Conservation (phyloP, 345 rosid genomes). For the Mangifera indica region DNA sequence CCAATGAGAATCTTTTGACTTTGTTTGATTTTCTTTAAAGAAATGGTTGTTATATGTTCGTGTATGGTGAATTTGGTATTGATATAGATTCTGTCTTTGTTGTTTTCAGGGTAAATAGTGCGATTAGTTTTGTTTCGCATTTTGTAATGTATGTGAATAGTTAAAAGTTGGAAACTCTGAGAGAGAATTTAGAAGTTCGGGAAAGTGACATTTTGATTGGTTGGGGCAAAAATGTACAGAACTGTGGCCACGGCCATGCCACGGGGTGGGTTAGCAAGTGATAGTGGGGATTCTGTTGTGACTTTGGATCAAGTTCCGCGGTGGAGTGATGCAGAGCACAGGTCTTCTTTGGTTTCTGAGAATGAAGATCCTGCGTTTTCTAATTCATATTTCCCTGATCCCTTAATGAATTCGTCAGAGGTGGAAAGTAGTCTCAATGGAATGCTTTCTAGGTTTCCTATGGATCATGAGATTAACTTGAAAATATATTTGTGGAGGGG, state of each 20-base stretch:
- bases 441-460: constrained; percentile 74
- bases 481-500: constrained; percentile 94
- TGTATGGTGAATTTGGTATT: neutral
- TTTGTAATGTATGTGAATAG: constrained; percentile 3
- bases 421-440: constrained; percentile 54
- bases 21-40: neutral
- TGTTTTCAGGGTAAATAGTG: constrained; percentile 7
- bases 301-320: constrained; percentile 87
- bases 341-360: constrained; percentile 53
- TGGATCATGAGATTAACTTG: constrained; percentile 79
- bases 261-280: constrained; percentile 53
- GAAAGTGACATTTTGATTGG: constrained; percentile 24
- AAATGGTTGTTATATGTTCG: neutral
- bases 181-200: neutral
- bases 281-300: constrained; percentile 62
- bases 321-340: constrained; percentile 82
- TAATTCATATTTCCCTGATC: constrained; percentile 66
- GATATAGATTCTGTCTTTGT: neutral
- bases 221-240: constrained; percentile 57
- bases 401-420: constrained; percentile 52
- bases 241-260: constrained; percentile 55
- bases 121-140: constrained; percentile 13
- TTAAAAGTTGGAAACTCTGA: constrained; percentile 21
- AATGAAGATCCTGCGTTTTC: constrained; percentile 59
- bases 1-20: neutral